A percentile compares a stretch with the other conserved stretches of the same genome.
These are phyloP conservation scores for Ascoidea rubescens DNA, from an alignment of 805 yeast species.

Conservation along the genomic window DNA sequence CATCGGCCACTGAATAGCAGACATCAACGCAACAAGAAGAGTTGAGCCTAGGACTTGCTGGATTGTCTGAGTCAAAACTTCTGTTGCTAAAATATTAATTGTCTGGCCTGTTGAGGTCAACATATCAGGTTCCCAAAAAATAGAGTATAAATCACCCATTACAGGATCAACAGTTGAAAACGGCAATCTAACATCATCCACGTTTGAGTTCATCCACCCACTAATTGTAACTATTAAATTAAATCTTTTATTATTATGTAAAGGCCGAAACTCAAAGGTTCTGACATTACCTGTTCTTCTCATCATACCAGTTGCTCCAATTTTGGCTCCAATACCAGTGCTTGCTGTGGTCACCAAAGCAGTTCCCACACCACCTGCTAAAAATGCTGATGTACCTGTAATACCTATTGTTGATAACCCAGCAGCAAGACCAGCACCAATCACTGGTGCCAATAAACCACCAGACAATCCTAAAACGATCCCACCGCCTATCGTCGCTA, in stretches of 20 bases:
- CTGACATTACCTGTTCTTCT: slow-evolving; percentile 82
- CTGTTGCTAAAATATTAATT: slow-evolving; percentile 83
- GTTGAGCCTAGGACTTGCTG: slow-evolving; percentile 95
- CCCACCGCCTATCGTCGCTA: slow-evolving; percentile 95
- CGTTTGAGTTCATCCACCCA: slow-evolving; percentile 95
- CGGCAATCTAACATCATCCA: slow-evolving; percentile 93
- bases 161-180: slow-evolving; percentile 95
- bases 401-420: slow-evolving; percentile 93
- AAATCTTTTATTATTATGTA: slow-evolving; percentile 81
- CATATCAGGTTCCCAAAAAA: slow-evolving; percentile 98
- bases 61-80: slow-evolving; percentile 80
- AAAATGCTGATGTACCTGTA: slow-evolving; percentile 80
- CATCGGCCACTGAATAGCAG: slow-evolving; percentile 89
- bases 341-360: slow-evolving; percentile 88
- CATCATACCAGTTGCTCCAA: slow-evolving; percentile 77
- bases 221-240: slow-evolving; percentile 79
- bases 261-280: slow-evolving; percentile 86
- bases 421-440: slow-evolving; percentile 97
- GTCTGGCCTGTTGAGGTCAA: slow-evolving; percentile 93
- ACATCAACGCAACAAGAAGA: slow-evolving; percentile 75
- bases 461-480: slow-evolving; percentile 89
- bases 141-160: slow-evolving; percentile 89
- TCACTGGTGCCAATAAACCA: slow-evolving; percentile 91
- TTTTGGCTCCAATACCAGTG: slow-evolving; percentile 78
- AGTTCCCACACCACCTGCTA: slow-evolving; percentile 96